phyloP scores from a whole-genome alignment of 2,329 filamentous ascomycete genomes.

The Aspergillus luchuensis region DNA sequence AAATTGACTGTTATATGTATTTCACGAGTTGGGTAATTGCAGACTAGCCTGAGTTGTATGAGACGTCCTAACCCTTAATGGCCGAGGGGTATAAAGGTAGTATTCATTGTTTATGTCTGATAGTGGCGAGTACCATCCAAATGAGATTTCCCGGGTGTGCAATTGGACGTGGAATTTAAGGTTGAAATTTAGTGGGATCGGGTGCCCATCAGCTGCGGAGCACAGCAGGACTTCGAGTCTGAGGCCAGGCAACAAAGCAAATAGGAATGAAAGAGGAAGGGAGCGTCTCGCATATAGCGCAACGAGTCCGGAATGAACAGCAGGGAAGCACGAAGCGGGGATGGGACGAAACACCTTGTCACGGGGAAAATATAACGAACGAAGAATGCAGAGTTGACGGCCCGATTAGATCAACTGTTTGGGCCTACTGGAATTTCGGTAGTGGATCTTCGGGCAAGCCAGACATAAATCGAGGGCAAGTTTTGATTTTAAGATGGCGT shows the following conservation, averaged over 20 bases:
- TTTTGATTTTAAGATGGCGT: background rate
- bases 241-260: background rate
- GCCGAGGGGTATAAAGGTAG: background rate
- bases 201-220: background rate
- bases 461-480: constrained; percentile 4
- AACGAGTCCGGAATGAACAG: background rate
- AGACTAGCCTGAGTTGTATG: background rate
- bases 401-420: constrained; percentile 13
- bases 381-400: constrained; percentile 13
- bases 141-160: background rate
- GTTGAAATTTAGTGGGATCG: background rate
- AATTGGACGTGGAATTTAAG: background rate
- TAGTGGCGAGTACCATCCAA: background rate
- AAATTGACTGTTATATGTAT: background rate
- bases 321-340: background rate
- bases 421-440: constrained; percentile 11
- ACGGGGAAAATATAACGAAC: constrained; percentile 1
- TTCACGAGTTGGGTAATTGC: background rate
- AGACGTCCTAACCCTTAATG: background rate
- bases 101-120: background rate
- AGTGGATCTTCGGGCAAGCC: constrained; percentile 21
- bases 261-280: background rate
- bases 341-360: background rate
- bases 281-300: background rate
- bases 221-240: background rate